Evolutionary conservation across 2,329 filamentous ascomycete genomes (phyloP).

Genomic region (Ophiostoma ulmi): DNA sequence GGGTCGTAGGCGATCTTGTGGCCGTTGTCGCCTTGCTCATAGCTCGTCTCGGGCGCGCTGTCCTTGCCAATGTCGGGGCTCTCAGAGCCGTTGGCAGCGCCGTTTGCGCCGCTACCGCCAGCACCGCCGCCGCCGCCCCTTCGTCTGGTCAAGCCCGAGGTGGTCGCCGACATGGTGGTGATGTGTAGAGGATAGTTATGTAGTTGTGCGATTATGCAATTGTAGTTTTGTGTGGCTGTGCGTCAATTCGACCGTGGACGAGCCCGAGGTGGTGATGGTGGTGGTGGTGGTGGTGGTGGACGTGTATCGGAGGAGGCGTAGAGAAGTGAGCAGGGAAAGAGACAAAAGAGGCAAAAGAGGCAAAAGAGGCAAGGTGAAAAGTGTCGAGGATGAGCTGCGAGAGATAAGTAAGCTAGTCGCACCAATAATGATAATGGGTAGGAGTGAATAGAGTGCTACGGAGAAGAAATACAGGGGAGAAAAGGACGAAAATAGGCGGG

Average conservation of each 20-base stretch:
- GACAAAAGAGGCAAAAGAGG: neutral
- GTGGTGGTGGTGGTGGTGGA: neutral
- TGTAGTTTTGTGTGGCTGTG: neutral
- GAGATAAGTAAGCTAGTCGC: conserved; percentile 7
- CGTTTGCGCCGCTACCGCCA: conserved; percentile 47
- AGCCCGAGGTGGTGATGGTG: neutral
- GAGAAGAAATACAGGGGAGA: neutral
- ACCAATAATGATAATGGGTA: neutral
- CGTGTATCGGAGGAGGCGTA: neutral
- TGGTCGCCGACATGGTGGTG: conserved; percentile 29
- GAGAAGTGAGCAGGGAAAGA: neutral
- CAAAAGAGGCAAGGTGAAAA: conserved; percentile 7
- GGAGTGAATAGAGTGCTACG: neutral
- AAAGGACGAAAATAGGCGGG: neutral
- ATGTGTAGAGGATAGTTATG: neutral
- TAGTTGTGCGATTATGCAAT: neutral
- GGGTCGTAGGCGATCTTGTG: conserved; percentile 99
- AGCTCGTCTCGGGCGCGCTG: conserved; percentile 68
- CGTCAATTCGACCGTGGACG: neutral
- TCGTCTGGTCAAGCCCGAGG: conserved; percentile 53
- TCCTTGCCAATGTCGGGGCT: conserved; percentile 56
- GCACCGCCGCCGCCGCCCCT: conserved; percentile 58
- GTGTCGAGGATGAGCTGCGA: conserved; percentile 9
- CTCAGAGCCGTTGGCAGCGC: conserved; percentile 41
- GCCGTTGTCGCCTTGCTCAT: conserved; percentile 87